phyloP scores from a whole-genome alignment of 2,329 filamentous ascomycete species.

The Macrophomina tecta region DNA sequence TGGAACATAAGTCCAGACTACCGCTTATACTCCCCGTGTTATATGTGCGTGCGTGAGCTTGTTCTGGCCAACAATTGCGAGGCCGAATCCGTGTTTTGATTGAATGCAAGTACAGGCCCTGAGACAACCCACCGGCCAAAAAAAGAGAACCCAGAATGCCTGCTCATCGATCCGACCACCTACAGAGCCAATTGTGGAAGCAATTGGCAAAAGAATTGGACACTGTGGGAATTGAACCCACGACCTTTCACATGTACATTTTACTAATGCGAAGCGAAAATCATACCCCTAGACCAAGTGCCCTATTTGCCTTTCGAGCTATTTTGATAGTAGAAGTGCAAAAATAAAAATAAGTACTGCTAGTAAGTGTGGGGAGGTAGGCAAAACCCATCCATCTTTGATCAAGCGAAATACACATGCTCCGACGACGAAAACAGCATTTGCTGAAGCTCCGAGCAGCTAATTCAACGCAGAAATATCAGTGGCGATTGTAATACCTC shows the following conservation, averaged over 20 bases:
- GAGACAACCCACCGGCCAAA: no score
- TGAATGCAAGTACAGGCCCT: no score
- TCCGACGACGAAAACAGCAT: neutral
- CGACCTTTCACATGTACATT: constrained; percentile 45
- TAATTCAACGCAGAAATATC: neutral
- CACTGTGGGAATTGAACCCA: constrained; percentile 49
- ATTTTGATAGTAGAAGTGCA: neutral
- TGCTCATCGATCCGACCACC: no score
- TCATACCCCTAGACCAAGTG: constrained; percentile 48
- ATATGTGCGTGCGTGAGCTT: no score
- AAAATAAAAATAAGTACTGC: neutral
- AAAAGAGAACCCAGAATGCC: no score
- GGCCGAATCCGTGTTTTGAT: no score
- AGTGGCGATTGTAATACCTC: neutral
- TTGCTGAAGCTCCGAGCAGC: neutral
- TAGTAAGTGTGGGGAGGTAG: rapidly evolving
- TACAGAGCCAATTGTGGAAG: no score
- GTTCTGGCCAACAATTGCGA: no score
- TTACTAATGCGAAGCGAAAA: constrained; percentile 44
- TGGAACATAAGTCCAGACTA: no score
- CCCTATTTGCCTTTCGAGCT: constrained; percentile 29
- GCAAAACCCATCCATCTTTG: neutral
- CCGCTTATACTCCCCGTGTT: no score
- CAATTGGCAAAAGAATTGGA: constrained; percentile 33
- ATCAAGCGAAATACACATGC: neutral